Conservation (phyloP, 345 rosid species). For the Lepidium didymum region DNA sequence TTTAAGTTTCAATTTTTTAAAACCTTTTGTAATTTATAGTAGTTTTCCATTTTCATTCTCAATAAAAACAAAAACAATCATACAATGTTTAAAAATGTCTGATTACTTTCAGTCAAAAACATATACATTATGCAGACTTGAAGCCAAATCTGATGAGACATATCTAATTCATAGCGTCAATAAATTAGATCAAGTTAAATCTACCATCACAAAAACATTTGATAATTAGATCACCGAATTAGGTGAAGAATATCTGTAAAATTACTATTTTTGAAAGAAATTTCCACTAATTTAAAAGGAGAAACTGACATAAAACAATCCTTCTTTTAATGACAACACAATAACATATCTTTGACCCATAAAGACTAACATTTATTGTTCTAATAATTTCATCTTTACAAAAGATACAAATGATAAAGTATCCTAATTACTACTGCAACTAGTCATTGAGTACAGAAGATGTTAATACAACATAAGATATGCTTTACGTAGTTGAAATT, state of each 20-base stretch:
- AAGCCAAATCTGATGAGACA: no score
- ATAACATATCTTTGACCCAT: slow-evolving; percentile 18
- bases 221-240: background rate
- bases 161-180: background rate
- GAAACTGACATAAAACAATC: slow-evolving; percentile 2
- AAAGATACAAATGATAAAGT: background rate
- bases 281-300: slow-evolving; percentile 25
- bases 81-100: no score
- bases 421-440: background rate
- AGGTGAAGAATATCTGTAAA: slow-evolving; percentile 1
- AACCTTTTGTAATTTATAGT: no score
- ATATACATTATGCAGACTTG: no score
- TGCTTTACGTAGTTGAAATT: no score
- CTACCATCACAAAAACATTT: background rate
- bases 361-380: slow-evolving; percentile 15
- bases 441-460: background rate
- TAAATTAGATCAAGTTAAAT: background rate
- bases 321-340: slow-evolving; percentile 12
- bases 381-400: slow-evolving; percentile 10
- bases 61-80: no score
- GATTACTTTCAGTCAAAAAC: no score
- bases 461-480: background rate
- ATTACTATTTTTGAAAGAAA: background rate
- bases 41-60: no score
- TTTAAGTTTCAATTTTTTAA: no score